phyloP scores from a whole-genome alignment of 805 yeast genomes.

The Pichia rugopelliculosa region DNA sequence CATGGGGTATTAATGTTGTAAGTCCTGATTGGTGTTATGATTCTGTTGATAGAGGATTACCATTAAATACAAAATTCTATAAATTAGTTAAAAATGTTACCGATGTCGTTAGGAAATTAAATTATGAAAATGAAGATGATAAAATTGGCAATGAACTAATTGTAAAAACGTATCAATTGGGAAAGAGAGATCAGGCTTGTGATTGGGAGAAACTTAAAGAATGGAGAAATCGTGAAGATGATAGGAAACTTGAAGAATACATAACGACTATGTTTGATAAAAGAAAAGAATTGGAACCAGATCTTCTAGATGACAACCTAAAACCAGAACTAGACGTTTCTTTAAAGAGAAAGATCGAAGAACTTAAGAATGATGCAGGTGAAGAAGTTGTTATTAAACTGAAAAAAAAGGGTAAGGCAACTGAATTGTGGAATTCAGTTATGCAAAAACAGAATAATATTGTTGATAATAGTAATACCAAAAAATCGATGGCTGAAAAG shows the following conservation, averaged over 20 bases:
- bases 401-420: neutral
- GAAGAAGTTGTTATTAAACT: slow-evolving; percentile 22
- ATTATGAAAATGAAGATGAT: slow-evolving; percentile 15
- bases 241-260: slow-evolving; percentile 6
- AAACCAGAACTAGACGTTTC: neutral
- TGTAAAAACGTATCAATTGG: slow-evolving; percentile 12
- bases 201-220: slow-evolving; percentile 11
- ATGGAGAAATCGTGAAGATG: slow-evolving; percentile 11
- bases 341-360: neutral
- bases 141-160: slow-evolving; percentile 2
- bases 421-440: slow-evolving; percentile 20
- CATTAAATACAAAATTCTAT: slow-evolving; percentile 35
- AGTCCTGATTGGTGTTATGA: slow-evolving; percentile 48
- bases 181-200: slow-evolving; percentile 14
- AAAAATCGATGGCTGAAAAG: neutral
- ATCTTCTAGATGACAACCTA: neutral
- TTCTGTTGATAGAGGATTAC: slow-evolving; percentile 37
- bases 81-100: slow-evolving; percentile 25
- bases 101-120: slow-evolving; percentile 32
- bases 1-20: slow-evolving; percentile 49
- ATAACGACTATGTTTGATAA: slow-evolving; percentile 1
- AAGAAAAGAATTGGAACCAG: neutral
- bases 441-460: slow-evolving; percentile 13
- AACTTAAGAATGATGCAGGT: slow-evolving; percentile 3
- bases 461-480: neutral